These are phyloP conservation scores for Podosphaera leucotricha DNA, from an alignment of 2,329 filamentous ascomycete species.

Conservation along the genomic window DNA sequence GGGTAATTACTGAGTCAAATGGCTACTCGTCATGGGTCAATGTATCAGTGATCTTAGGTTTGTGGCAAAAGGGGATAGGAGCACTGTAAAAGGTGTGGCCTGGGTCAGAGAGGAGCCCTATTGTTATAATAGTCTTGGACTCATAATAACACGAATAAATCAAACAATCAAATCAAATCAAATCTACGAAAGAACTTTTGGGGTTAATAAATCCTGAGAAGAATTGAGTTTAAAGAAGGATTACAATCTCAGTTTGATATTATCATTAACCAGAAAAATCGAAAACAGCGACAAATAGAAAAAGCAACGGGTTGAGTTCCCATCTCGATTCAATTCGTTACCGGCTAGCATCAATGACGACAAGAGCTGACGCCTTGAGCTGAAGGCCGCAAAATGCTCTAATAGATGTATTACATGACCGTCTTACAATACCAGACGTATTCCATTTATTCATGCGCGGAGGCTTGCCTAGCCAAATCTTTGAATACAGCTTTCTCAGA, in stretches of 20 bases:
- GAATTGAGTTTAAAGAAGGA: constrained; percentile 9
- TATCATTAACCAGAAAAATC: constrained; percentile 11
- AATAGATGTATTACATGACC: not conserved
- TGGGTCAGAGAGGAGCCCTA: no score
- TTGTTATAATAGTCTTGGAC: no score
- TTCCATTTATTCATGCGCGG: not conserved
- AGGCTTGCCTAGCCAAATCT: not conserved
- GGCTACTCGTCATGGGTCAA: no score
- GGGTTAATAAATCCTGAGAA: constrained; percentile 13
- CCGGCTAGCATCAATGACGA: not conserved
- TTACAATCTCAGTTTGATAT: constrained; percentile 4
- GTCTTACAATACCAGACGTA: not conserved
- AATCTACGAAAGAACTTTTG: constrained; percentile 18
- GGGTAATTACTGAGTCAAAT: no score
- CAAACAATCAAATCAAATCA: no score
- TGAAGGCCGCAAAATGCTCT: not conserved
- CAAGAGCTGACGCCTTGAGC: not conserved
- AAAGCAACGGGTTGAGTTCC: constrained; percentile 9
- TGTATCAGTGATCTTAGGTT: no score
- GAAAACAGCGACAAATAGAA: constrained; percentile 10
- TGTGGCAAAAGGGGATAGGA: no score
- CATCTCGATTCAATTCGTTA: constrained; percentile 8
- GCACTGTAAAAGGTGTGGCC: no score
- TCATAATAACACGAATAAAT: no score
- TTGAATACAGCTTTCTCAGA: not conserved